These are phyloP conservation scores for Calycina herbarum DNA, from an alignment of 2,329 filamentous ascomycete genomes.

Conservation along the genomic window DNA sequence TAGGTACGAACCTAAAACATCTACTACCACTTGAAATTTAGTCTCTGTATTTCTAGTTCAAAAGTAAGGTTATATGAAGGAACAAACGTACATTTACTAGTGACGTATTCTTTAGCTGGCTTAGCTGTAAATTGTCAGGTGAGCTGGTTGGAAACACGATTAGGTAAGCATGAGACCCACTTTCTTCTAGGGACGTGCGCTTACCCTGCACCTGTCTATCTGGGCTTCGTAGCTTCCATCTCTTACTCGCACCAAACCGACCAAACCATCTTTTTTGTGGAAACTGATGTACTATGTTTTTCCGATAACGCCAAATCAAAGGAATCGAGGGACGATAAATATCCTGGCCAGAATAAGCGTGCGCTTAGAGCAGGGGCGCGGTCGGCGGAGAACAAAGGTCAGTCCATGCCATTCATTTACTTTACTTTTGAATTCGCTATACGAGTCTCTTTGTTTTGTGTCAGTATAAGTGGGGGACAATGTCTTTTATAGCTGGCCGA, in stretches of 20 bases:
- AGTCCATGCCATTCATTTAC: neutral
- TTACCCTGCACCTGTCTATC: neutral
- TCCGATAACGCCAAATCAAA: neutral
- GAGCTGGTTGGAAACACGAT: neutral
- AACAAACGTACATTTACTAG: no score
- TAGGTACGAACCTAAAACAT: no score
- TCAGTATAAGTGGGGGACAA: neutral
- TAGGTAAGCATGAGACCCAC: neutral
- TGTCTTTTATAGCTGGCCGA: neutral
- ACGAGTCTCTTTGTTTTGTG: neutral
- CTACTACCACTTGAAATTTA: no score
- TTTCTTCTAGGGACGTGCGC: conserved; percentile 4
- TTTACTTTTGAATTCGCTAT: neutral
- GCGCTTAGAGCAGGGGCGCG: neutral
- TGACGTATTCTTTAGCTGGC: no score
- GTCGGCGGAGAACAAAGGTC: neutral
- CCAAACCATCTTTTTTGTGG: neutral
- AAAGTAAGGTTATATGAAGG: no score
- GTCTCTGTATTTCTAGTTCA: no score
- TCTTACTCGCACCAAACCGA: neutral
- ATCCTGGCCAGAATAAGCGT: neutral
- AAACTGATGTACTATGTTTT: neutral
- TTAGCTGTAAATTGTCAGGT: no score
- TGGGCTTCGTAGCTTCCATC: conserved; percentile 1
- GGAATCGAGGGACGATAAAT: neutral